Conservation (phyloP, 73 alveolate genomes). For the Paramecium caudatum region DNA sequence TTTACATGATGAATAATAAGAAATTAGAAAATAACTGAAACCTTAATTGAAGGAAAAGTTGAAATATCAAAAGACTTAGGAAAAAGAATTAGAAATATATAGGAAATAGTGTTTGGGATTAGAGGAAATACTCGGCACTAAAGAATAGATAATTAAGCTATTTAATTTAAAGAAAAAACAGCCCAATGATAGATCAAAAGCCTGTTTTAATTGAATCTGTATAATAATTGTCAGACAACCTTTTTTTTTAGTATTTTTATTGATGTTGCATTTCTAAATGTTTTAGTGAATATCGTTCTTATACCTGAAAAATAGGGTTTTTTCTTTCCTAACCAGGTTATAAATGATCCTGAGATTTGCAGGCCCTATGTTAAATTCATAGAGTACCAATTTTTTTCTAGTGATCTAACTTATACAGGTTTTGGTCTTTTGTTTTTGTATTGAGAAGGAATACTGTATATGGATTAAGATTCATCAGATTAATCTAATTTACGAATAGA, state of each 20-base stretch:
- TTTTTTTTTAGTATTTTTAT: conserved; percentile 13
- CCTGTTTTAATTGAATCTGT: conserved; percentile 47
- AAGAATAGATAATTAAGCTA: background rate
- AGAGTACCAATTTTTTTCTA: conserved; percentile 19
- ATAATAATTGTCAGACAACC: conserved; percentile 6
- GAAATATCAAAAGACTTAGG: background rate
- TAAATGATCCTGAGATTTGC: conserved; percentile 37
- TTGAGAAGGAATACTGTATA: conserved; percentile 41
- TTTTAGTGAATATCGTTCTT: conserved; percentile 22
- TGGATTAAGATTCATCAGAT: conserved; percentile 3
- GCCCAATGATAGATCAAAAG: conserved; percentile 5
- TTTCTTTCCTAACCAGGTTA: too few relatives aligned
- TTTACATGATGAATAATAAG: too few relatives aligned
- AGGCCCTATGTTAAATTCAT: background rate
- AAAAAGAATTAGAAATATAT: background rate
- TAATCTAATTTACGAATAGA: background rate
- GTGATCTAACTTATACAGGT: conserved; percentile 4
- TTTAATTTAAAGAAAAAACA: background rate
- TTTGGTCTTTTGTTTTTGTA: conserved; percentile 28
- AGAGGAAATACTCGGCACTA: background rate
- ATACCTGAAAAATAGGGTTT: background rate
- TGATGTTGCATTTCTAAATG: background rate
- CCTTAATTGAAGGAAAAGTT: background rate
- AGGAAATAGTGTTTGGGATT: background rate
- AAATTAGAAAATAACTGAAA: too few relatives aligned